A percentile compares a stretch with the other conserved stretches of the same genome.
phyloP scores from a whole-genome alignment of 169 alveolate genomes.

The Plasmodium inui region DNA sequence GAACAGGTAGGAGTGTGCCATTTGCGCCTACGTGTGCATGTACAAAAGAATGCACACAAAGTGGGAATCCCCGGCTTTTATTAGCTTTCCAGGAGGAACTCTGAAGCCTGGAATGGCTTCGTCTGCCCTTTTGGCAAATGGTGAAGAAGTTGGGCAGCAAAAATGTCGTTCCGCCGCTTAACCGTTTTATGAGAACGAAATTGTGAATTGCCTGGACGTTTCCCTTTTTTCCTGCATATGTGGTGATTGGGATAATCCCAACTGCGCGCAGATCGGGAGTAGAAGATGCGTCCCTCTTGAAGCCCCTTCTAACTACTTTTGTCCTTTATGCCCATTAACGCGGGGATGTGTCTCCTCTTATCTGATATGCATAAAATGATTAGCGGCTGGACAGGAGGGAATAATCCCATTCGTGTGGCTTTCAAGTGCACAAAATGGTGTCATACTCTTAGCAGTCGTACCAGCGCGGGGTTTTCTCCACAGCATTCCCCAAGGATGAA shows the following conservation, averaged over 20 bases:
- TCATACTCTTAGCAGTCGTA: background rate
- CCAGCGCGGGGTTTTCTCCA: background rate
- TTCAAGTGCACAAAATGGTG: background rate
- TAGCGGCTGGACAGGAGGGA: background rate
- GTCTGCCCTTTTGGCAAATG: background rate
- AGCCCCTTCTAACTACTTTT: background rate
- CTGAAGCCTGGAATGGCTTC: background rate
- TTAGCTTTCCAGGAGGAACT: background rate
- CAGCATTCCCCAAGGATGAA: background rate
- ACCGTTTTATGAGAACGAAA: background rate
- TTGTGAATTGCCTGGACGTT: background rate
- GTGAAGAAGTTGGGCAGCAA: background rate
- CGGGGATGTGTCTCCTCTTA: background rate
- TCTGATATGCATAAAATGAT: background rate
- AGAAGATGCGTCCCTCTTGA: background rate
- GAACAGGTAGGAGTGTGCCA: background rate
- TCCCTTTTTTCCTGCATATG: background rate
- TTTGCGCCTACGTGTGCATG: background rate
- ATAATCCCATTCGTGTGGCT: background rate
- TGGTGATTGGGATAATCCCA: background rate
- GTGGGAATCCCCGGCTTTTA: background rate
- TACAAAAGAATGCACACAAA: background rate
- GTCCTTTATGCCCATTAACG: background rate
- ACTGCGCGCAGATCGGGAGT: background rate
- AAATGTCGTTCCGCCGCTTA: background rate